Evolutionary conservation across 108 stramenopile species (phyloP), one percentile per base, ranked within the genome.

Genomic region (Fistulifera pelliculosa): DNA sequence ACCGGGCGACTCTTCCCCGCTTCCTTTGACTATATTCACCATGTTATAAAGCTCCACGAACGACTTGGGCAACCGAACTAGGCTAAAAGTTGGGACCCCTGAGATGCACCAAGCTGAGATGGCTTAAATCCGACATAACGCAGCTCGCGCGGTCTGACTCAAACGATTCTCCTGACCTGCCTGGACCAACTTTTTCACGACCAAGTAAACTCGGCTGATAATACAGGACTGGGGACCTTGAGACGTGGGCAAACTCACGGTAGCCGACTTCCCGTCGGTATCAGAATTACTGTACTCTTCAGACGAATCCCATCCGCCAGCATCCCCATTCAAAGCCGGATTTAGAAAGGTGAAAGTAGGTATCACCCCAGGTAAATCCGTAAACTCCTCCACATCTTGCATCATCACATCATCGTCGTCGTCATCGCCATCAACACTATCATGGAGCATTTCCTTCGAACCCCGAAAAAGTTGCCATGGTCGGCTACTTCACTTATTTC

Each of bases 21-120:
- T 48, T 15, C 81, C 79, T 61, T 90, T 90, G 25, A 90, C 79
- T 43, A 75, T 79, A 53, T 80, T 87, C 15, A 91, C 83, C 25
- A 89, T 73, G 39, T 77, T 73, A 52, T 92, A 92, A 21, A 91
- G 73, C 44, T 94, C 90, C 5, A 91, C 87, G 58, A 91, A 94
- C 40, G 90, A 92, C 45, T 73, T 74, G 0, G 90, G 94, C 28
- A 94, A 77, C 45, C 69, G 82, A 18, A 92, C 70, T 53, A 94
- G 65, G 51, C 83, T 79, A 49, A 70, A 85, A 19, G 74, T 71
- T 0, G 74, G 71, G 12, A 52, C 49, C 61, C 54, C 75, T 78
- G 39, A 72, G 51, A 60, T 91, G 90, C 21, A 85, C 63, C 25
- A 75, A 48, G 16, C 85, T 83, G 70, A 91, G 73, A 66, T 85